Evolutionary conservation across 208 protist genomes (phyloP), one percentile per base, ranked within the genome.

Genomic region (Trypanosoma scelopori): DNA sequence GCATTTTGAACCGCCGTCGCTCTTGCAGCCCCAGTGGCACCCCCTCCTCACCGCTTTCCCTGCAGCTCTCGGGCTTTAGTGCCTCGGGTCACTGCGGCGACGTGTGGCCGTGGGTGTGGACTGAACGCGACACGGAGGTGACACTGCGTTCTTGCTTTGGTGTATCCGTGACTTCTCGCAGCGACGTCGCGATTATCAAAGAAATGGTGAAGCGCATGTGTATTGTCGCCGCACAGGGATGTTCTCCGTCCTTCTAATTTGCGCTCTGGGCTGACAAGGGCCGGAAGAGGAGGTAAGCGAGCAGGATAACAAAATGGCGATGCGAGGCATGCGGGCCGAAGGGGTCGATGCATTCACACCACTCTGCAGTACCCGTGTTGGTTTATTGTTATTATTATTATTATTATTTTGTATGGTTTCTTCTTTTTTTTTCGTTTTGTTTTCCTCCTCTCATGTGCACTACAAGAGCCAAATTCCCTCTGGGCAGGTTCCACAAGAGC

Each of bases 191-290:
- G 25, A 64, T 64, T 42, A 28, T 53, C 30, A 64, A n/a, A 3
- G 58, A 53, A 53, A 64, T 64, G 16, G 30, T 64, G 30, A 64
- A 64, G 58, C 58, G 45, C 43, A 64, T 64, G 43, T 41, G 16
- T 42, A 35, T 43, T 25, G 16, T 64, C 12, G 43, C 18, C 5
- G 58, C 15, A 20, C 28, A 53, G 0, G 41, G 41, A 1, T 57
- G 52, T 18, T 42, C 30, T 32, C n/a, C 27, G 48, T 15, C 15
- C 9, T 13, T 22, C 5, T 30, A 28, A 53, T 16, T 16, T 15
- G 27, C 9, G 32, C 3, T 37, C 9, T 37, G 32, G 5, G 32
- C 32, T 37, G 9, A 3, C 32, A 37, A n/a, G n/a, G n/a, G n/a
- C n/a, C n/a, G n/a, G n/a, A n/a, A n/a, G n/a, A n/a, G n/a, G n/a